Evolutionary conservation across 176 grass and related monocot genomes (phyloP).

Genomic region (Neostapfia colusana): DNA sequence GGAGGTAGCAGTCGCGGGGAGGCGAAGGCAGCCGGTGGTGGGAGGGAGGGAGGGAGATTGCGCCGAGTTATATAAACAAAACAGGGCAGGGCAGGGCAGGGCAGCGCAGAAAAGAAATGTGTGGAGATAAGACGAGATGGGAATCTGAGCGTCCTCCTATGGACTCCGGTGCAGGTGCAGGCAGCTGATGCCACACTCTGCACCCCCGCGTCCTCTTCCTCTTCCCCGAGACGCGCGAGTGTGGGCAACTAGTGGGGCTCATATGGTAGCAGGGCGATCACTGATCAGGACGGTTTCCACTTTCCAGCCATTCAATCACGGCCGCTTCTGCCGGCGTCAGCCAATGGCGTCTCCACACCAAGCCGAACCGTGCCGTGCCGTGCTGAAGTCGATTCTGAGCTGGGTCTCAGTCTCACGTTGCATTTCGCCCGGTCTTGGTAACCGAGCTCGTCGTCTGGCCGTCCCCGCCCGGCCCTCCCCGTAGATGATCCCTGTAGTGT

Average conservation of each 20-base stretch:
- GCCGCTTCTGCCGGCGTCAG: too few relatives aligned
- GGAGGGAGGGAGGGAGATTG: constrained; percentile 24
- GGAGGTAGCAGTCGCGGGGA: background rate
- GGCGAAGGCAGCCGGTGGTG: background rate
- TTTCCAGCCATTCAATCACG: too few relatives aligned
- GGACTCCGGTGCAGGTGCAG: background rate
- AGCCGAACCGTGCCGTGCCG: too few relatives aligned
- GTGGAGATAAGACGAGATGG: constrained; percentile 54
- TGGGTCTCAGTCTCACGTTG: too few relatives aligned
- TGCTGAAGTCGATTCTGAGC: too few relatives aligned
- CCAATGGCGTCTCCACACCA: too few relatives aligned
- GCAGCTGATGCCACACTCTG: background rate
- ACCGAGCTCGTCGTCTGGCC: too few relatives aligned
- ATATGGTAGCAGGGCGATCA: constrained; percentile 10
- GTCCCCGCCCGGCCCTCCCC: too few relatives aligned
- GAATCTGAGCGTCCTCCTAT: constrained; percentile 47
- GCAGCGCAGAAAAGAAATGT: background rate
- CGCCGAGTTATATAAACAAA: constrained; percentile 37
- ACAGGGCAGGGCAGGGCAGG: too few relatives aligned
- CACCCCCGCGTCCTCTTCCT: background rate
- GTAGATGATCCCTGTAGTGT: too few relatives aligned
- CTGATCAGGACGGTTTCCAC: too few relatives aligned
- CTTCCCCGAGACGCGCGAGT: background rate
- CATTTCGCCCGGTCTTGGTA: too few relatives aligned
- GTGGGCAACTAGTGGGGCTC: background rate